Base-by-base conservation (phyloP, 2,329 filamentous ascomycete species). In the Nemania sp. region DNA sequence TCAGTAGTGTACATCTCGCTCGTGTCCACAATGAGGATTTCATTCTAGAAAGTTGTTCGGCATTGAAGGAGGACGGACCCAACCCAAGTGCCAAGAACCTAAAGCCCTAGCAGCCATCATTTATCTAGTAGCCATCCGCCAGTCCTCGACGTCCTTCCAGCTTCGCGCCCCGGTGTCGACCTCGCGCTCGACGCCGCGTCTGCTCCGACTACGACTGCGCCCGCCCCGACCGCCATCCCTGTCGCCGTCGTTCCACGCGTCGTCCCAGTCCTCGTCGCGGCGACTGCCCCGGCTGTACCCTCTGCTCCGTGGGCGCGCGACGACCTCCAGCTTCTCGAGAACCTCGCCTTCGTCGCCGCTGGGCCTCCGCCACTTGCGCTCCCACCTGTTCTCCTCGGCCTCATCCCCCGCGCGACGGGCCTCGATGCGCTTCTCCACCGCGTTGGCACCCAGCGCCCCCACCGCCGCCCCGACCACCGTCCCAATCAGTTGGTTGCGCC, bases 401-500 rank as follows among this genome's bases (percentile, higher is more conserved):
- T 62, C 58, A 39, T 71, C 71, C 29, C 65, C 61, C n/a, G 68
- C 69, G n/a, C 71, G 69, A 13, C 68, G 66, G 3, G 61, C 52
- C 59, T 75, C 70, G 32, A 76, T 61, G 18, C 69, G 65, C 64
- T 71, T 73, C 68, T 72, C 71, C 11, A 72, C 68, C 17, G 71
- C 72, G 50, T 74, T 85, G 12, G 82, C 83, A 4, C 81, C 82
- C 10, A 86, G 74, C 3, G 82, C 83, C 2, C 82, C 83, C 0
- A 83, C 81, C 3, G 83, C 80, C 1, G 82, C 83, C 2, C 83
- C 83, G 3, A 85, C 75, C 10, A 85, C 72, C 10, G 83, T 83
- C 3, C 80, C 79, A 15, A 84, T 69, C 53, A 80, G 71, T 54
- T 73, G 73, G 52, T 73, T 73, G 51, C 73, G 73, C 35, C 72